phyloP scores from a whole-genome alignment of 371 early-diverging fungal genomes.

The Mortierella sp. region DNA sequence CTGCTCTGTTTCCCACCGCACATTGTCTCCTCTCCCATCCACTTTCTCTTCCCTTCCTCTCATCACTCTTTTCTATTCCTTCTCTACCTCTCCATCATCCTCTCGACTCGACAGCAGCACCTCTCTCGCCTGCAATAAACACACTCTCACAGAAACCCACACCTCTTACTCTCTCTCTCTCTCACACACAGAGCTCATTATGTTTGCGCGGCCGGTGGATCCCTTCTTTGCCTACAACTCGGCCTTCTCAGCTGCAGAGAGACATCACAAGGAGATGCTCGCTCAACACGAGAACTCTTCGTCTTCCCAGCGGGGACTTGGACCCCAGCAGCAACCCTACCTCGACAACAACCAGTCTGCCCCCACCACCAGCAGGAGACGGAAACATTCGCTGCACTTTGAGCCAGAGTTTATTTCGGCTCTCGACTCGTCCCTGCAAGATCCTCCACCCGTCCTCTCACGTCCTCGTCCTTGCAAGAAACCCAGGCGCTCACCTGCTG shows the following conservation, averaged over 20 bases:
- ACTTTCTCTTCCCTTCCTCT: background rate
- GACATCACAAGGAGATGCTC: conserved; percentile 16
- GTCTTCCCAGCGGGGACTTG: background rate
- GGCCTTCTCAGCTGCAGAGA: conserved; percentile 38
- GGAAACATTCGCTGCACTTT: conserved; percentile 43
- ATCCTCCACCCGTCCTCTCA: conserved; percentile 12
- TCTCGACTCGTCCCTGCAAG: conserved; percentile 42
- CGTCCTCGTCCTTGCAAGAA: conserved; percentile 11
- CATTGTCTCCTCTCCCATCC: background rate
- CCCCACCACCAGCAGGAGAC: conserved; percentile 7
- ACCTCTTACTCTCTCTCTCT: background rate
- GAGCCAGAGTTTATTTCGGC: conserved; percentile 50
- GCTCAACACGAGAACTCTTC: conserved; percentile 7
- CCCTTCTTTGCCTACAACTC: conserved; percentile 30
- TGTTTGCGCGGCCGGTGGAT: conserved; percentile 51
- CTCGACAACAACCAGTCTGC: conserved; percentile 11
- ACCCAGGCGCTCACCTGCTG: background rate
- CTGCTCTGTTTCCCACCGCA: background rate
- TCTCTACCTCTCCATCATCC: too few species aligned
- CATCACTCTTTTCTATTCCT: background rate
- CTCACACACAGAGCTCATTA: background rate
- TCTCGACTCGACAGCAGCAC: too few species aligned
- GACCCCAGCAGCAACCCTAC: background rate
- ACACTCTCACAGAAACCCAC: background rate
- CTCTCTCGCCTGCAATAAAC: too few species aligned